Evolutionary conservation across 129 eudicot species (phyloP).

Genomic region (Helianthus tuberosus): DNA sequence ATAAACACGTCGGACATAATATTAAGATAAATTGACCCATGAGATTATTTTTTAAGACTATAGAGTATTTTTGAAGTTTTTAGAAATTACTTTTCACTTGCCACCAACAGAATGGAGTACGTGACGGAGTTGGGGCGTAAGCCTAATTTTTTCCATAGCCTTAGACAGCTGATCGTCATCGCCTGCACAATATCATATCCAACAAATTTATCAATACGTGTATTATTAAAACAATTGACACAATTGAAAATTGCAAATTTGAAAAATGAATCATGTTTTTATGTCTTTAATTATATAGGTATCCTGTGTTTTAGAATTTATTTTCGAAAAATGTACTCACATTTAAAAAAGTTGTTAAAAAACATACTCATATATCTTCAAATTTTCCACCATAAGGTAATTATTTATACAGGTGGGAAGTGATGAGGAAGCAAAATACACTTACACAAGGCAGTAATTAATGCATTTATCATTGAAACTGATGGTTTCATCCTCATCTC

Average conservation of each 20-base stretch:
- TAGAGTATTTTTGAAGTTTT: neutral
- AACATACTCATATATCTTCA: neutral
- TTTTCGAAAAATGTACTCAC: neutral
- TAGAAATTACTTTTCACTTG: conserved; percentile 87
- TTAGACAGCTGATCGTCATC: conserved; percentile 73
- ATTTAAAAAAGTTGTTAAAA: too few species aligned
- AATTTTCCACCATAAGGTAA: neutral
- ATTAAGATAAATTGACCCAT: conserved; percentile 23
- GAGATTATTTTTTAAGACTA: neutral
- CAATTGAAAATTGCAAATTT: too few species aligned
- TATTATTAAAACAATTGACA: neutral
- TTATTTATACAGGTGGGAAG: conserved; percentile 7
- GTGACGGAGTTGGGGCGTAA: conserved; percentile 81
- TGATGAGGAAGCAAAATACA: conserved; percentile 24
- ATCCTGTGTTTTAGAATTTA: neutral
- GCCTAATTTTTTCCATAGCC: conserved; percentile 73
- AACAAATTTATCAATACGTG: neutral
- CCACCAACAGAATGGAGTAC: conserved; percentile 84
- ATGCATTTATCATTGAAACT: conserved; percentile 89
- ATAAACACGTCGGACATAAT: conserved; percentile 14
- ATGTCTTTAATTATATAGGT: too few species aligned
- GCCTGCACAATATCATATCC: conserved; percentile 63
- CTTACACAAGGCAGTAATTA: conserved; percentile 94
- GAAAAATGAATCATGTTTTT: too few species aligned
- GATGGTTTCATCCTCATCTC: conserved; percentile 65